Conservation (phyloP, 1,284 basidiomycete species). For the Phellopilus nigrolimitatus region DNA sequence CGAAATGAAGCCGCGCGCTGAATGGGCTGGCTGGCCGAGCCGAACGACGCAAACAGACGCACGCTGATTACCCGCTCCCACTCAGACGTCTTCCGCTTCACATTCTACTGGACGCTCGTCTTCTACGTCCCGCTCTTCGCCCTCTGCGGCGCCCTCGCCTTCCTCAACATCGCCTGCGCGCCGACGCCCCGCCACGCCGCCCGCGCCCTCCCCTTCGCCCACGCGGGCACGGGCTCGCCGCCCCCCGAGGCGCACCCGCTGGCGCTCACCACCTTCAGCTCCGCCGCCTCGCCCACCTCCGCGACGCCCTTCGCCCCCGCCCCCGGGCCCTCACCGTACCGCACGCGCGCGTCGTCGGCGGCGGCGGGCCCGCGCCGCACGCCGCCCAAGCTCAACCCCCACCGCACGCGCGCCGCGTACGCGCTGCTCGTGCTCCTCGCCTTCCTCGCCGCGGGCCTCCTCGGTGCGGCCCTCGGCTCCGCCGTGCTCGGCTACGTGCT, state of each 20-base stretch:
- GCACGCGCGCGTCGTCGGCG: constrained; percentile 15
- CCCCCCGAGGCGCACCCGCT: constrained; percentile 1
- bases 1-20: too few species aligned
- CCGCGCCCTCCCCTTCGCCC: background rate
- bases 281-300: constrained; percentile 1
- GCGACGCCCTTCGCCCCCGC: constrained; percentile 42
- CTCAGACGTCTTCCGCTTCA: constrained; percentile 77
- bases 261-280: background rate
- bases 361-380: constrained; percentile 21
- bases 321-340: constrained; percentile 21
- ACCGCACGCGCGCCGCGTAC: constrained; percentile 56
- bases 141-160: constrained; percentile 64
- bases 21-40: too few species aligned
- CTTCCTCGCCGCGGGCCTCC: constrained; percentile 51
- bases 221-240: background rate
- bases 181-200: constrained; percentile 29
- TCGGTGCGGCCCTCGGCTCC: constrained; percentile 64
- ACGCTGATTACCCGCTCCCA: background rate
- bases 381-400: constrained; percentile 40
- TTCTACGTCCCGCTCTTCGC: constrained; percentile 71
- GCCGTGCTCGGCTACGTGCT: constrained; percentile 70
- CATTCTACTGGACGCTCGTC: constrained; percentile 79
- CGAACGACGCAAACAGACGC: too few species aligned
- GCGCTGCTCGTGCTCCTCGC: constrained; percentile 61
- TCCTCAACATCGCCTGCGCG: constrained; percentile 60